These are phyloP conservation scores for Nakaseomyces uthaithaninus DNA, from an alignment of 1,139 yeast species.

Conservation along the genomic window DNA sequence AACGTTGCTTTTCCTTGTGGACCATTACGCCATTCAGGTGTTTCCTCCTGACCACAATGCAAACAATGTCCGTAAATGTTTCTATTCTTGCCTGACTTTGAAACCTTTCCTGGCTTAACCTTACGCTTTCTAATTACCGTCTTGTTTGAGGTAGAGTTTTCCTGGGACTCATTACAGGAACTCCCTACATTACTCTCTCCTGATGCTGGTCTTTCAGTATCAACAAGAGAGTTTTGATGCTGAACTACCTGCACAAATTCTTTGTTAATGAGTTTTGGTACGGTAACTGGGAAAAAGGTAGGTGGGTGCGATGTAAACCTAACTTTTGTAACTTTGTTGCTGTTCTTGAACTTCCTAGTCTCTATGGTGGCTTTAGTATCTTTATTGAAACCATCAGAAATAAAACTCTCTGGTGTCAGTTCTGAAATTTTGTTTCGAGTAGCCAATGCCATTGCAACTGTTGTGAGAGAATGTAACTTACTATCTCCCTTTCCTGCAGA, in stretches of 20 bases:
- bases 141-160: neutral
- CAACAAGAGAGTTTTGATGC: neutral
- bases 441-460: constrained; percentile 2
- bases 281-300: neutral
- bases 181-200: neutral
- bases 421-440: neutral
- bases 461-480: constrained; percentile 3
- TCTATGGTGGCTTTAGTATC: neutral
- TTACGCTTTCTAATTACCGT: constrained; percentile 3
- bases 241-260: constrained; percentile 3
- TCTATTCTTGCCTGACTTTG: constrained; percentile 6
- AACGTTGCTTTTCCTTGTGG: constrained; percentile 78
- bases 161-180: neutral
- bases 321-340: neutral
- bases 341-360: neutral
- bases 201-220: neutral
- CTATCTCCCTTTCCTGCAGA: neutral
- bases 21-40: constrained; percentile 86
- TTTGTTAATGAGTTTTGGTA: constrained; percentile 1
- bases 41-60: constrained; percentile 4
- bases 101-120: constrained; percentile 4
- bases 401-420: neutral
- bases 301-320: neutral
- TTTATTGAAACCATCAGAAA: neutral
- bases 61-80: constrained; percentile 2